phyloP scores from a whole-genome alignment of 2,329 filamentous ascomycete species.

The Alternaria novae-zelandiae region DNA sequence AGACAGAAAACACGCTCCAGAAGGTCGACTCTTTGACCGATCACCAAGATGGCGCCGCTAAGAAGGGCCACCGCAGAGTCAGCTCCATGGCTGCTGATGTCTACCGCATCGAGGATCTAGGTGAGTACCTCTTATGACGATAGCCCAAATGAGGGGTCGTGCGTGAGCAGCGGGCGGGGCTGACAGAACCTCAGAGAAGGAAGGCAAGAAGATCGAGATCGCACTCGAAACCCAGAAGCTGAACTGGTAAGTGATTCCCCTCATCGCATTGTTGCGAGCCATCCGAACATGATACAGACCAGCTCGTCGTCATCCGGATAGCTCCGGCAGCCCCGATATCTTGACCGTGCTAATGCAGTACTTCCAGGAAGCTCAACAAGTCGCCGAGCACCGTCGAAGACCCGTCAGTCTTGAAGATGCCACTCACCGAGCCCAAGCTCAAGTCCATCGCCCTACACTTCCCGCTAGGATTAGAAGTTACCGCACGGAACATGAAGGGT shows the following conservation, averaged over 20 bases:
- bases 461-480: slow-evolving; percentile 84
- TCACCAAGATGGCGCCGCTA: slow-evolving; percentile 68
- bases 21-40: slow-evolving; percentile 94
- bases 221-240: slow-evolving; percentile 84
- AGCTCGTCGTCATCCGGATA: slow-evolving; percentile 13
- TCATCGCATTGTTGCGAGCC: neutral
- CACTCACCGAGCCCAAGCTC: slow-evolving; percentile 79
- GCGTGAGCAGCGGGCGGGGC: slow-evolving; percentile 38
- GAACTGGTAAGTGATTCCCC: slow-evolving; percentile 71
- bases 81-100: slow-evolving; percentile 78
- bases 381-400: slow-evolving; percentile 81
- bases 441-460: slow-evolving; percentile 96
- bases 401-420: slow-evolving; percentile 80
- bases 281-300: neutral
- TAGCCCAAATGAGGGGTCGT: slow-evolving; percentile 21
- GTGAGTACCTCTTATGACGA: slow-evolving; percentile 59
- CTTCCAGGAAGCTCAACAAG: slow-evolving; percentile 87
- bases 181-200: slow-evolving; percentile 66
- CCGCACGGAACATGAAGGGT: slow-evolving; percentile 88
- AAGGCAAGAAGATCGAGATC: slow-evolving; percentile 74
- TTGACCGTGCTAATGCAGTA: slow-evolving; percentile 21
- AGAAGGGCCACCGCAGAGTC: slow-evolving; percentile 69
- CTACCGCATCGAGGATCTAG: slow-evolving; percentile 83
- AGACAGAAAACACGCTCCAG: slow-evolving; percentile 64
- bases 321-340: slow-evolving; percentile 5